phyloP scores from a whole-genome alignment of 768 basidiomycete species.

The Termitomyces sp. region DNA sequence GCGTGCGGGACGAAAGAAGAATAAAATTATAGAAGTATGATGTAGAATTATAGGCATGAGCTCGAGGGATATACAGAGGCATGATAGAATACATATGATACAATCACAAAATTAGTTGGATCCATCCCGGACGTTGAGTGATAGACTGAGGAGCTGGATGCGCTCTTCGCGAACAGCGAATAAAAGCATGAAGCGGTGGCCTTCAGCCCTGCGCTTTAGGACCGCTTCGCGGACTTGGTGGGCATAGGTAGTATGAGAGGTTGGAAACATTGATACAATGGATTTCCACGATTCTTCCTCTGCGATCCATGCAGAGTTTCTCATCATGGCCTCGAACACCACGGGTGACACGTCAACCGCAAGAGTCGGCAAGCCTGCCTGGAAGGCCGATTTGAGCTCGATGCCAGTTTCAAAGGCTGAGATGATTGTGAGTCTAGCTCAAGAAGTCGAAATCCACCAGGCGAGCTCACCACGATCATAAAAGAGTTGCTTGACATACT shows the following conservation, averaged over 20 bases:
- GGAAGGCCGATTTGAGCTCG: conserved; percentile 56
- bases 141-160: conserved; percentile 53
- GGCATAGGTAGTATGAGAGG: conserved; percentile 58
- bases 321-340: conserved; percentile 62
- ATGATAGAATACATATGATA: conserved; percentile 7
- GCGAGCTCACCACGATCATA: conserved; percentile 55
- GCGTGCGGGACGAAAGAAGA: too few relatives aligned
- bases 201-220: conserved; percentile 58
- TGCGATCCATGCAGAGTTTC: conserved; percentile 57
- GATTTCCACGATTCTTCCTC: conserved; percentile 77
- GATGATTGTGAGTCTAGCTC: neutral
- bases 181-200: conserved; percentile 57
- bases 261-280: conserved; percentile 51
- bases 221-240: conserved; percentile 66
- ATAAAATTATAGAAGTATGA: too few relatives aligned
- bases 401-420: conserved; percentile 62
- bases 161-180: conserved; percentile 70
- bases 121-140: conserved; percentile 13
- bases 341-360: conserved; percentile 63
- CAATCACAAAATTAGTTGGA: conserved; percentile 11
- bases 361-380: conserved; percentile 61
- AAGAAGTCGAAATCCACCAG: neutral
- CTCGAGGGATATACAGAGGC: neutral
- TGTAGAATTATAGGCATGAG: neutral
- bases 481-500: conserved; percentile 66